Conservation (phyloP, 305 asterid genomes). For the Fraxinus velutina region DNA sequence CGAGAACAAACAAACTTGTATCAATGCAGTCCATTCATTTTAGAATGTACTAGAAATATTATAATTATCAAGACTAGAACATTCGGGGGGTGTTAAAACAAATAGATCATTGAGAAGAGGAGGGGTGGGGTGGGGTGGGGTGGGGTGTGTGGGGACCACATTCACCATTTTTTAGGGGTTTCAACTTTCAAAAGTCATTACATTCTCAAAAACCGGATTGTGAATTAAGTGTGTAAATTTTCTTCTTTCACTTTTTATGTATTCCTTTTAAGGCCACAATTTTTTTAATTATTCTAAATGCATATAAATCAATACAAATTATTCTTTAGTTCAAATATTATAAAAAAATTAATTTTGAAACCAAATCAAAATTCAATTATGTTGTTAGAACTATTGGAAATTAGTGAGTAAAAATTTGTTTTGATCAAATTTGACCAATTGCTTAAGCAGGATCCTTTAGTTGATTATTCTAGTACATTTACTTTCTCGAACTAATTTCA, state of each 20-base stretch:
- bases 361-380: background rate
- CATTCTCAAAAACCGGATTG: slow-evolving; percentile 17
- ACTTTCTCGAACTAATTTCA: too few relatives aligned
- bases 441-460: too few relatives aligned
- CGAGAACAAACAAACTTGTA: slow-evolving; percentile 36
- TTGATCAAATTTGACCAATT: too few relatives aligned
- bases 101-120: background rate
- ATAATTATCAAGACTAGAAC: slow-evolving; percentile 17
- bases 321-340: too few relatives aligned
- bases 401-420: too few relatives aligned
- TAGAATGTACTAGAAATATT: slow-evolving; percentile 17
- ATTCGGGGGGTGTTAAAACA: slow-evolving; percentile 16
- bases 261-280: too few relatives aligned
- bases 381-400: too few relatives aligned
- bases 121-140: background rate
- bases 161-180: slow-evolving; percentile 1
- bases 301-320: too few relatives aligned
- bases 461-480: too few relatives aligned
- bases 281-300: too few relatives aligned
- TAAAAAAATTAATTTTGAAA: background rate
- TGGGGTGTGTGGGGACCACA: slow-evolving; percentile 32
- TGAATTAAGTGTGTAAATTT: too few relatives aligned
- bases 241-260: too few relatives aligned
- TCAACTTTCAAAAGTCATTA: slow-evolving; percentile 5
- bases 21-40: slow-evolving; percentile 40